Base-by-base conservation (phyloP, 805 yeast genomes). In the Monosporozyma aquatica region DNA sequence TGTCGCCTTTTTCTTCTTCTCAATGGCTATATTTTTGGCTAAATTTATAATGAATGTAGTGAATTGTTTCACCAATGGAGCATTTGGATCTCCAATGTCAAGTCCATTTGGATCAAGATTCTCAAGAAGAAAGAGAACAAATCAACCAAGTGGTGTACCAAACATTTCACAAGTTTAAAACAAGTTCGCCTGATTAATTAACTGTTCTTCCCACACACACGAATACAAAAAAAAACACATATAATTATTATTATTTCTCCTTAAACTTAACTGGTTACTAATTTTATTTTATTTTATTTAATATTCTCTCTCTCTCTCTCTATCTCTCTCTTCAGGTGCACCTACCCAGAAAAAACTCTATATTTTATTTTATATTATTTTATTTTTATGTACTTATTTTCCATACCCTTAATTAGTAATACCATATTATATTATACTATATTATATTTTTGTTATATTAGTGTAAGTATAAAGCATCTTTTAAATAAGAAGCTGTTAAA, bases 101-200 rank as follows among this genome's bases (percentile, higher is more conserved):
- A 38, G 17, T 20, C 28, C 37, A 21, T 41, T 49, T 22, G 43
- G 47, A 18, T 62, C 48, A 17, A 49, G 59, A 41, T 41, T 37
- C n/a, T 41, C 44, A 40, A 50, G 52, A 48, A 61, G 68, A 50
- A 58, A 70, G 15, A 37, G 27, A 18, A 18, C 26, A 11, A 11
- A 14, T n/a, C 44, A 39, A 37, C 36, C 34, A 6, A 32, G 39
- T 24, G 95, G 95, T 65, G 83, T 85, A 40, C 95, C 95, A 68
- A 76, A 92, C 61, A 78, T 84, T 75, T 77, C 94, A 44, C 89
- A 84, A 72, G 95, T 83, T 61, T 85, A 75, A 74, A 17, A n/a
- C n/a, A n/a, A n/a, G n/a, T n/a, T n/a, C n/a, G n/a, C n/a, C n/a
- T n/a, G n/a, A 36, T 36, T 36, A 23, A 36, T 37, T 37, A 37